Conservation (phyloP, 352 stramenopile genomes). For the Plasmopara muralis region DNA sequence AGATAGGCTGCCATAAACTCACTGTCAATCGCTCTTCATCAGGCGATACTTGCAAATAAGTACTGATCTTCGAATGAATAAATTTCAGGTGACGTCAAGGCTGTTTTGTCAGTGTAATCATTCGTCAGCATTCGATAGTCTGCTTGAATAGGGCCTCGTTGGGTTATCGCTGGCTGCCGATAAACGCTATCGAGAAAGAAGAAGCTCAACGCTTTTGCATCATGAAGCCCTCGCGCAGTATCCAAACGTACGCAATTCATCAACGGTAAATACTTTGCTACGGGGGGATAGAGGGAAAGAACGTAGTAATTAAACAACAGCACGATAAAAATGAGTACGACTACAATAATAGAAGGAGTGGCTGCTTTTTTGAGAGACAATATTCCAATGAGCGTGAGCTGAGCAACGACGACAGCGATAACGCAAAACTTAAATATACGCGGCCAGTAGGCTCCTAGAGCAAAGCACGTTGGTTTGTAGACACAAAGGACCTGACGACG, state of each 20-base stretch:
- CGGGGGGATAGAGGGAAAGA: conserved; percentile 40
- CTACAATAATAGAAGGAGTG: conserved; percentile 23
- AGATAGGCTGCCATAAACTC: conserved; percentile 8
- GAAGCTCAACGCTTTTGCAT: conserved; percentile 28
- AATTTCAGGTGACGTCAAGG: conserved; percentile 35
- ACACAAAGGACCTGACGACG: conserved; percentile 63
- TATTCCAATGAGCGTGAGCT: conserved; percentile 71
- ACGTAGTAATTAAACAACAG: conserved; percentile 66
- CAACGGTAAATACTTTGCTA: conserved; percentile 54
- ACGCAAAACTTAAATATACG: conserved; percentile 74
- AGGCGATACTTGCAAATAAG: conserved; percentile 32
- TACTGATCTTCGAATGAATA: conserved; percentile 36
- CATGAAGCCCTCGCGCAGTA: conserved; percentile 24
- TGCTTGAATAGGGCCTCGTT: conserved; percentile 37
- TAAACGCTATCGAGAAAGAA: conserved; percentile 70
- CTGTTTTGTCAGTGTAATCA: conserved; percentile 24
- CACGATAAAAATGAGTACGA: conserved; percentile 34
- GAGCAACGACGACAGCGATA: conserved; percentile 57
- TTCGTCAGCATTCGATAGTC: conserved; percentile 57
- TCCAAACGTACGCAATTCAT: conserved; percentile 55
- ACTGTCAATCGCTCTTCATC: conserved; percentile 4
- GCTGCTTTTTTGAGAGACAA: conserved; percentile 70
- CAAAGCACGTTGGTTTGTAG: conserved; percentile 50
- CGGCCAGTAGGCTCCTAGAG: conserved; percentile 68
- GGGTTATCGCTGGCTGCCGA: conserved; percentile 58